These are phyloP conservation scores for Podaxis pistillaris DNA, from an alignment of 768 basidiomycete species.

Conservation along the genomic window DNA sequence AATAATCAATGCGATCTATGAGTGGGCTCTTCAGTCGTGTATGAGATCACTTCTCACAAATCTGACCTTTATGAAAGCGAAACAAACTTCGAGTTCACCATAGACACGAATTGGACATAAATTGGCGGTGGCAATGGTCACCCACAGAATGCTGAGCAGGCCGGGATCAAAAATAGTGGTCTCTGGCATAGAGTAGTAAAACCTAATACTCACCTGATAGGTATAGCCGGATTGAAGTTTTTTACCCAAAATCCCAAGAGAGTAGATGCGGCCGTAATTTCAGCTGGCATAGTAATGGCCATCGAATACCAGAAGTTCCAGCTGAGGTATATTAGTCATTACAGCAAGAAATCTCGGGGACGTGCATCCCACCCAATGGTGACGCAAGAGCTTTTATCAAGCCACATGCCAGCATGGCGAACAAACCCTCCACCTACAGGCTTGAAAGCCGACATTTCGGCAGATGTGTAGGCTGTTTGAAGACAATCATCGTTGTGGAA, in stretches of 20 bases:
- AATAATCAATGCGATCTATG: slow-evolving; percentile 44
- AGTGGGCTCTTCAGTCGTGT: slow-evolving; percentile 19
- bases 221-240: slow-evolving; percentile 21
- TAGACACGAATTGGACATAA: slow-evolving; percentile 43
- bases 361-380: slow-evolving; percentile 23
- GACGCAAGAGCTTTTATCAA: slow-evolving; percentile 39
- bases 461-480: slow-evolving; percentile 28
- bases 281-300: slow-evolving; percentile 43
- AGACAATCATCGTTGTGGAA: background rate
- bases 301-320: slow-evolving; percentile 45
- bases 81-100: slow-evolving; percentile 57
- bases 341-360: background rate
- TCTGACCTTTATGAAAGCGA: slow-evolving; percentile 33
- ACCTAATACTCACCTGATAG: slow-evolving; percentile 22
- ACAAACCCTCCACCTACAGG: slow-evolving; percentile 58
- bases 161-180: background rate
- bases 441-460: slow-evolving; percentile 58
- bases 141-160: slow-evolving; percentile 26
- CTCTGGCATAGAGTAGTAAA: background rate
- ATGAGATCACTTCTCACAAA: background rate
- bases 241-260: slow-evolving; percentile 40
- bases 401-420: slow-evolving; percentile 47
- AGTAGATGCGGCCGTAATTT: slow-evolving; percentile 51
- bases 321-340: slow-evolving; percentile 13
- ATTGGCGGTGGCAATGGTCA: slow-evolving; percentile 34